These are phyloP conservation scores for Paecilomyces formosus DNA, from an alignment of 2,329 filamentous ascomycete genomes.

Conservation along the genomic window DNA sequence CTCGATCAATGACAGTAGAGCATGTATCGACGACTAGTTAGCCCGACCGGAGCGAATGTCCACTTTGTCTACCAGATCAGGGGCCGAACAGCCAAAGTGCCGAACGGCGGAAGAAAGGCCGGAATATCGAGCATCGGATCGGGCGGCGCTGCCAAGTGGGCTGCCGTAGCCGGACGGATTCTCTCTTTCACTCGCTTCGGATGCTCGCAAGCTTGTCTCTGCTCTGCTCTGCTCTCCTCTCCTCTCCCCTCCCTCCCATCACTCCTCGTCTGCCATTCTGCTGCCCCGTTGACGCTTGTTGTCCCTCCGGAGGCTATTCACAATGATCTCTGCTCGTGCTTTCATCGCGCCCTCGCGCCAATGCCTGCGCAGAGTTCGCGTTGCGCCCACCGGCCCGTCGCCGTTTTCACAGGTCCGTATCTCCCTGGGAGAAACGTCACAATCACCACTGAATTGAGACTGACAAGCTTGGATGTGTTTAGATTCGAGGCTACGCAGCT, in stretches of 20 bases:
- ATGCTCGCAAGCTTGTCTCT: slow-evolving; percentile 7
- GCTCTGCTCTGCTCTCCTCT: neutral
- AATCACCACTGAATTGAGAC: slow-evolving; percentile 6
- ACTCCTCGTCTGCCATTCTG: slow-evolving; percentile 2
- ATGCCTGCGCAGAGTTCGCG: slow-evolving; percentile 61
- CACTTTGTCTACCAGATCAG: neutral
- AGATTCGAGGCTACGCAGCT: slow-evolving; percentile 55
- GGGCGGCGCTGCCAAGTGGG: slow-evolving; percentile 13
- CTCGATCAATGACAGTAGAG: too few relatives aligned
- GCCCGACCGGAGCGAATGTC: neutral
- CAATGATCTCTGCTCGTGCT: slow-evolving; percentile 76
- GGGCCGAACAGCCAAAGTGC: slow-evolving; percentile 5
- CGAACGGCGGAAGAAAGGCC: slow-evolving; percentile 10
- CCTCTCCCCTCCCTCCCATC: slow-evolving; percentile 4
- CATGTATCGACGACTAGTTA: too few relatives aligned
- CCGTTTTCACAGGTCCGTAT: slow-evolving; percentile 51
- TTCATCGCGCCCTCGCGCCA: slow-evolving; percentile 71
- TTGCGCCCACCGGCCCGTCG: slow-evolving; percentile 40
- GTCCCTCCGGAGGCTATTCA: slow-evolving; percentile 31
- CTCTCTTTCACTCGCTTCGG: neutral
- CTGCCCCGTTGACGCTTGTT: slow-evolving; percentile 19
- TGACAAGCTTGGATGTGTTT: slow-evolving; percentile 13
- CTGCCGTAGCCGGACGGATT: neutral
- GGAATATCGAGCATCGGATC: slow-evolving; percentile 11
- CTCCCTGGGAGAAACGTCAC: slow-evolving; percentile 7